Evolutionary conservation across 75 land plant species (phyloP).

Genomic region (Ceratopteris richardii): DNA sequence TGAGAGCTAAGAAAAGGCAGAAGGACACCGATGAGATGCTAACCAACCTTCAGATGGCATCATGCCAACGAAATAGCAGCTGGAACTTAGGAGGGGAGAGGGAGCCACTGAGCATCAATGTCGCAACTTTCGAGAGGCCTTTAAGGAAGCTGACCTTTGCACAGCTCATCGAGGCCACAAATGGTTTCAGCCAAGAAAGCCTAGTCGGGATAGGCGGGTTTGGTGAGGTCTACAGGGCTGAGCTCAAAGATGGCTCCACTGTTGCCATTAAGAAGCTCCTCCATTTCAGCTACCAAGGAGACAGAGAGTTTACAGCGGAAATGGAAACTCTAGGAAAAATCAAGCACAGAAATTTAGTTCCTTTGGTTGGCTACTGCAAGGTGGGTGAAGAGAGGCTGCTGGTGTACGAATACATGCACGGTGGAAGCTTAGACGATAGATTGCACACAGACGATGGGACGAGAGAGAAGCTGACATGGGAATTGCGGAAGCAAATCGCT

Average conservation of each 20-base stretch:
- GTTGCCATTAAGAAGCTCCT: conserved; percentile 83
- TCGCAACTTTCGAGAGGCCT: conserved; percentile 77
- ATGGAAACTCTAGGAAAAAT: conserved; percentile 90
- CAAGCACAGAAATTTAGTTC: conserved; percentile 78
- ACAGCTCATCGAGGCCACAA: conserved; percentile 69
- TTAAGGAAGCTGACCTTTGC: conserved; percentile 67
- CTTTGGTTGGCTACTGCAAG: conserved; percentile 62
- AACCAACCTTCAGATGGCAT: conserved; percentile 33
- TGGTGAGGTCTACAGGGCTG: conserved; percentile 74
- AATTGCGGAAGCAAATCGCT: conserved; percentile 56
- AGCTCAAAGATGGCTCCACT: conserved; percentile 55
- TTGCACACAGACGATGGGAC: conserved; percentile 24
- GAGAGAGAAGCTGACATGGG: conserved; percentile 42
- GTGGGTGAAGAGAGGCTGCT: conserved; percentile 72
- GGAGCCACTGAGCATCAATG: conserved; percentile 80
- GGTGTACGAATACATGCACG: conserved; percentile 69
- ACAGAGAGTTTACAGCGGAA: conserved; percentile 83
- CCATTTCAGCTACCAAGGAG: conserved; percentile 70
- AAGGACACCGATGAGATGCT: conserved; percentile 49
- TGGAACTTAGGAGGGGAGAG: conserved; percentile 70
- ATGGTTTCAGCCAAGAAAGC: conserved; percentile 75
- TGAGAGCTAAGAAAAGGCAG: conserved; percentile 39
- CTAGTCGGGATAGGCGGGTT: conserved; percentile 74
- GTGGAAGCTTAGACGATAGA: conserved; percentile 68
- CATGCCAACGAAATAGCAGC: conserved; percentile 4